phyloP scores from a whole-genome alignment of 1,139 yeast species.

The Blastobotrys capitulatus region DNA sequence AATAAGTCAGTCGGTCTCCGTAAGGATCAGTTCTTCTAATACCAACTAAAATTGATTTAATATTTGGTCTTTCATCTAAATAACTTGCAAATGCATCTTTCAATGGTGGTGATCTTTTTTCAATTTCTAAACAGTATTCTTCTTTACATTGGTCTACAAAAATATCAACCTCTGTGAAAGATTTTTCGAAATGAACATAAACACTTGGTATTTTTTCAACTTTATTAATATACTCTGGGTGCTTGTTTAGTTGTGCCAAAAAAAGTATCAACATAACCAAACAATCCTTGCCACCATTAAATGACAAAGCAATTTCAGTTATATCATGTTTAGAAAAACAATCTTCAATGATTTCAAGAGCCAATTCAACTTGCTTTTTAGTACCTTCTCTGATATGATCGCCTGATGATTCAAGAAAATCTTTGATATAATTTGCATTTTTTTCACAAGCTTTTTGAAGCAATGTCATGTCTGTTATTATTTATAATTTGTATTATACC shows the following conservation, averaged over 20 bases:
- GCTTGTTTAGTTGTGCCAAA: slow-evolving; percentile 48
- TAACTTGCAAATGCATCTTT: slow-evolving; percentile 63
- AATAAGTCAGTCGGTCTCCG: slow-evolving; percentile 47
- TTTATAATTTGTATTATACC: too few species aligned
- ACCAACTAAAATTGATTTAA: slow-evolving; percentile 71
- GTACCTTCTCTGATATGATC: slow-evolving; percentile 15
- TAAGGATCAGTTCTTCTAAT: slow-evolving; percentile 78
- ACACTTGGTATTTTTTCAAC: slow-evolving; percentile 41
- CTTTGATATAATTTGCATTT: slow-evolving; percentile 17
- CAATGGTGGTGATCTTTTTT: slow-evolving; percentile 39
- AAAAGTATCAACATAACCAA: slow-evolving; percentile 70
- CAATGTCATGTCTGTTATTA: neutral
- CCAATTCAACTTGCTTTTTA: slow-evolving; percentile 30
- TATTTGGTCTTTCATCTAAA: slow-evolving; percentile 40
- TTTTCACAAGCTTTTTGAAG: slow-evolving; percentile 14
- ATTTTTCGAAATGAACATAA: slow-evolving; percentile 62
- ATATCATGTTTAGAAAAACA: slow-evolving; percentile 36
- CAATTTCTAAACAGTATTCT: slow-evolving; percentile 31
- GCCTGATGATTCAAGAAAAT: slow-evolving; percentile 15
- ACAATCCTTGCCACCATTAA: slow-evolving; percentile 91
- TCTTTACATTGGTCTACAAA: slow-evolving; percentile 35
- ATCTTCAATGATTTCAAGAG: slow-evolving; percentile 31
- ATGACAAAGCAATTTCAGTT: slow-evolving; percentile 64
- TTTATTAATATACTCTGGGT: slow-evolving; percentile 12
- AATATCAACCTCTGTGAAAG: slow-evolving; percentile 56